Conservation (phyloP, 306 rosid genomes). For the Glycine tomentella region DNA sequence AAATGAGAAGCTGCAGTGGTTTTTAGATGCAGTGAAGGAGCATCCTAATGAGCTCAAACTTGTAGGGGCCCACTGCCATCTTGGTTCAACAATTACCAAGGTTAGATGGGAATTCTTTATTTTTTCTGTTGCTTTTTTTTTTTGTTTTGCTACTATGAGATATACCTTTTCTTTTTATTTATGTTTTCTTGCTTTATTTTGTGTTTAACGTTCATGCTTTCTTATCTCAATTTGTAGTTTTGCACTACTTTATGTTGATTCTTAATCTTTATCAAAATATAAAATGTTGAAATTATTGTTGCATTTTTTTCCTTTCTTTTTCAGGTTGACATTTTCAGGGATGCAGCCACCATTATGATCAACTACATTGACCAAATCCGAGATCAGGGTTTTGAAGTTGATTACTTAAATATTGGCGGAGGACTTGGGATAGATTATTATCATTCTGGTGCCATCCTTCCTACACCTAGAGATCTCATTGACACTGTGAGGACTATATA, state of each 20-base stretch:
- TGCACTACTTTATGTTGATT: conserved; percentile 6
- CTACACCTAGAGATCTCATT: conserved; percentile 87
- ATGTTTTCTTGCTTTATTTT: not conserved
- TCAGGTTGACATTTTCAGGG: conserved; percentile 94
- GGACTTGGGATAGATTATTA: conserved; percentile 96
- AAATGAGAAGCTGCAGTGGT: conserved; percentile 97
- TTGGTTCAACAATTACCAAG: conserved; percentile 96
- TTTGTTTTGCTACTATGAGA: not conserved
- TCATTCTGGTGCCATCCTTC: conserved; percentile 87
- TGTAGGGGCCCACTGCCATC: conserved; percentile 98
- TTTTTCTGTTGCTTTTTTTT: conserved; percentile 1
- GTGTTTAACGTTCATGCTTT: not conserved
- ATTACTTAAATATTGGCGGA: conserved; percentile 92
- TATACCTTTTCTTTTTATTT: not conserved
- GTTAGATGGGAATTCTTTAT: conserved; percentile 45
- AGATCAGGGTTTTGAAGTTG: conserved; percentile 86
- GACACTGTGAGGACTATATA: conserved; percentile 67
- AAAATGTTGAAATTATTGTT: not conserved
- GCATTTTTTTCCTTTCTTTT: not conserved
- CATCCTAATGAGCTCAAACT: conserved; percentile 86
- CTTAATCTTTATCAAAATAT: conserved; percentile 27
- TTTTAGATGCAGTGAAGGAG: conserved; percentile 84
- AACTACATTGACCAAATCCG: conserved; percentile 87
- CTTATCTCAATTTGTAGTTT: conserved; percentile 9
- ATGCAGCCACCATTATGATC: conserved; percentile 90